Percentiles rank a stretch among this genome's conserved stretches.
Conservation (phyloP, 257 asterid genomes). For the Anisodus tanguticus region DNA sequence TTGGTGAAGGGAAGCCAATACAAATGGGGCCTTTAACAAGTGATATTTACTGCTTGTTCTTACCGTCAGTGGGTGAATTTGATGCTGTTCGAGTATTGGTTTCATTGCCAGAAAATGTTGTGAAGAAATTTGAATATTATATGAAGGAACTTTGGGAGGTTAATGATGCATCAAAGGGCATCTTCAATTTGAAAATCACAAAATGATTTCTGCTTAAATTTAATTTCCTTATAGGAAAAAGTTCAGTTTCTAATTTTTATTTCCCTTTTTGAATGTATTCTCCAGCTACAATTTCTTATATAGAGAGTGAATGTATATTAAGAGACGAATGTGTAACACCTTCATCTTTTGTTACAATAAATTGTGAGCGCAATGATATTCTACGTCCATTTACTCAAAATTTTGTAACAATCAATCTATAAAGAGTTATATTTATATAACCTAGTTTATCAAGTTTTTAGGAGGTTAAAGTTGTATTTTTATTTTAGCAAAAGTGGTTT, state of each 20-base stretch:
- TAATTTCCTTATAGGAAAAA: neutral
- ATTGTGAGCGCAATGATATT: neutral
- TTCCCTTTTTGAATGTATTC: too few species aligned
- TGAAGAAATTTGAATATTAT: slow-evolving; percentile 58
- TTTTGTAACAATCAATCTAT: neutral
- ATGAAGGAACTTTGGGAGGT: slow-evolving; percentile 52
- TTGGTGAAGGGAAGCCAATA: slow-evolving; percentile 74
- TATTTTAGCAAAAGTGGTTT: too few species aligned
- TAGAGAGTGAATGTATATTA: neutral
- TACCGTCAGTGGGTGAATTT: slow-evolving; percentile 57
- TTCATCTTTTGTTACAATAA: neutral
- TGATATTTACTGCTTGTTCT: slow-evolving; percentile 69
- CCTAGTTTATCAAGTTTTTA: neutral
- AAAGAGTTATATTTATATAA: too few species aligned
- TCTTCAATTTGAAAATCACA: slow-evolving; percentile 44
- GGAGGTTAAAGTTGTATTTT: too few species aligned
- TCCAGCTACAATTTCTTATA: neutral
- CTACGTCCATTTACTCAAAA: neutral
- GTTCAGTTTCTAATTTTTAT: neutral
- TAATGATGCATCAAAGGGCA: slow-evolving; percentile 29
- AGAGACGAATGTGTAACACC: neutral
- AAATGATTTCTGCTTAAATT: slow-evolving; percentile 50
- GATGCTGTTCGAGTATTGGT: slow-evolving; percentile 62
- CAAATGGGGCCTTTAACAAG: slow-evolving; percentile 79
- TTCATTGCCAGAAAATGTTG: slow-evolving; percentile 65